Conservation (phyloP, 202 grass and related monocot species). For the Dendrocalamus latiflorus region DNA sequence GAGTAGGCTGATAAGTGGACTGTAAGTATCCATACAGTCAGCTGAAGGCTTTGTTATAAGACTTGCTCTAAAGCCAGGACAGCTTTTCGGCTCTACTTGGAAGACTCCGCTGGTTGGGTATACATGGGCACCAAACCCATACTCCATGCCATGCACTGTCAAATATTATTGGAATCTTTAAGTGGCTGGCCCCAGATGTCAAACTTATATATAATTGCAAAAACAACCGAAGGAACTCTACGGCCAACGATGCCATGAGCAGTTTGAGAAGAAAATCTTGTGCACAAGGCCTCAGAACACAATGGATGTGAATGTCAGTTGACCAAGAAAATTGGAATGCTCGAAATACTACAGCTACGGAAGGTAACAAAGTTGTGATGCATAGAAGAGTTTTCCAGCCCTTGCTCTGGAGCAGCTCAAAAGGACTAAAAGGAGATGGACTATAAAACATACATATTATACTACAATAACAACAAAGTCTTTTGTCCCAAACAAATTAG, state of each 20-base stretch:
- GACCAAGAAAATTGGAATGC: neutral
- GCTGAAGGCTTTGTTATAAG: too few species aligned
- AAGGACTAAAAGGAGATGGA: neutral
- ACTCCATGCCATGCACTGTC: conserved; percentile 86
- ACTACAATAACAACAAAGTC: too few species aligned
- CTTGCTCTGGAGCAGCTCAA: neutral
- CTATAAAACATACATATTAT: neutral
- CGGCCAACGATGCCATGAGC: neutral
- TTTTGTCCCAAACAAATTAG: too few species aligned
- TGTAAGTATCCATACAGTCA: too few species aligned
- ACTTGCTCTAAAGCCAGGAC: conserved; percentile 83
- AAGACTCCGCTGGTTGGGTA: conserved; percentile 78
- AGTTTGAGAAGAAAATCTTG: neutral
- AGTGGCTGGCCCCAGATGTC: neutral
- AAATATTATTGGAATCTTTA: neutral
- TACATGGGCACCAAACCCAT: conserved; percentile 80
- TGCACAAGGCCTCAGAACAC: neutral
- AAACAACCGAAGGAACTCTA: neutral
- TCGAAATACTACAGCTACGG: neutral
- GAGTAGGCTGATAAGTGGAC: too few species aligned
- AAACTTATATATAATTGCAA: neutral
- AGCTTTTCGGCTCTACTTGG: conserved; percentile 71
- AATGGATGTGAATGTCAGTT: neutral
- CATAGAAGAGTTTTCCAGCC: neutral
- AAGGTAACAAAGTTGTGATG: neutral